Base-by-base conservation (phyloP, 805 yeast genomes). In the Tetrapisispora pingtungensis region DNA sequence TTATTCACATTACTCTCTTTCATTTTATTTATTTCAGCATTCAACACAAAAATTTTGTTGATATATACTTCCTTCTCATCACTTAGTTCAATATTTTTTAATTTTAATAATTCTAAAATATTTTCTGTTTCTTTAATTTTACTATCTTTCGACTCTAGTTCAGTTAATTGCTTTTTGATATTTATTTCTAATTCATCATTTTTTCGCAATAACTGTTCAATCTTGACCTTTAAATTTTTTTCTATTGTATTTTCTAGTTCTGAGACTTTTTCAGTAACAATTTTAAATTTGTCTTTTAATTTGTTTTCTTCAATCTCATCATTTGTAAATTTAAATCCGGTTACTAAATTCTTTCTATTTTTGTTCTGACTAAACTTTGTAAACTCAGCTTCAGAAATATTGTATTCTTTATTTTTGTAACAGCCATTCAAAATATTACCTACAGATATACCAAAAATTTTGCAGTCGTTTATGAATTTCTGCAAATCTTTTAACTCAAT, bases 281-380 rank as follows among this genome's bases (percentile, higher is more conserved):
- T 5, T 24, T 15, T 17, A 3, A 22, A 17, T 5, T 24, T 13
- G 3, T 30, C 12, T 30, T 35, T 32, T 10, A 44, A 36, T 7
- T 17, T 32, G 12, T 46, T 44, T 5, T 7, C n/a, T 20, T 43
- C 34, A 7, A 27, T 39, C 8, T 44, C 44, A 22, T 53, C 50
- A 5, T 41, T 40, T 33, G 41, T 46, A 6, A 47, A 46, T 15
- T 48, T 43, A 32, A 54, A 56, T 3, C 55, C 57, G 10, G 46
- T 27, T 22, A 51, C 34, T n/a, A 47, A 36, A 20, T 44, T 41
- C 28, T 33, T 28, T 28, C 33, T 40, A 13, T 30, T 34, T 22
- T 46, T 41, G 20, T 37, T 46, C 28, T 32, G 34, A 20, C 36
- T 42, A 6, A 12, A 17, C 8, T 41, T n/a, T 18, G 15, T 22